Evolutionary conservation across 2,329 filamentous ascomycete species (phyloP).

Genomic region (Aspergillus tubingensis): DNA sequence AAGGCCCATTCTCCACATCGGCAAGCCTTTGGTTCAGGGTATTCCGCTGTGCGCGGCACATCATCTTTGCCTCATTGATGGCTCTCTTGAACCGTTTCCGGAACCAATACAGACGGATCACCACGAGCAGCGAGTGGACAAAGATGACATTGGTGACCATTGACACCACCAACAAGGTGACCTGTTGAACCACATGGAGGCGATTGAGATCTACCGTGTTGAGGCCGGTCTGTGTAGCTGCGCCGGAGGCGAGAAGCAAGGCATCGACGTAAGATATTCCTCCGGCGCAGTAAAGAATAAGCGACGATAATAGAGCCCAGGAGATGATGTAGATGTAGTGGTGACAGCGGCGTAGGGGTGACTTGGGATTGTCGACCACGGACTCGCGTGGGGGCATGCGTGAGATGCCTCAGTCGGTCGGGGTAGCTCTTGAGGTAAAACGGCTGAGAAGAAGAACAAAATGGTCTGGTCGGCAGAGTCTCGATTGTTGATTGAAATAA

Average conservation of each 20-base stretch:
- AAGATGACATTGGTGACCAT: slow-evolving; percentile 80
- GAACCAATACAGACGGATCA: slow-evolving; percentile 92
- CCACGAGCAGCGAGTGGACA: slow-evolving; percentile 80
- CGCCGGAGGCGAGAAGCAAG: slow-evolving; percentile 77
- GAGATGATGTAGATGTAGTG: slow-evolving; percentile 73
- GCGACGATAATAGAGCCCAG: slow-evolving; percentile 69
- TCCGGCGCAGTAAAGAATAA: slow-evolving; percentile 67
- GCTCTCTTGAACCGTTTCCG: slow-evolving; percentile 87
- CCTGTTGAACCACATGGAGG: slow-evolving; percentile 69
- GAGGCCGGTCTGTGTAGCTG: slow-evolving; percentile 85
- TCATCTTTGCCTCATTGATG: slow-evolving; percentile 66
- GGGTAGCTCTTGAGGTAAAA: not conserved
- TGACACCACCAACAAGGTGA: slow-evolving; percentile 68
- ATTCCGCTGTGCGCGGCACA: slow-evolving; percentile 58
- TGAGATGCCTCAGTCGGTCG: not conserved
- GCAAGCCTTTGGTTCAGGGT: slow-evolving; percentile 36
- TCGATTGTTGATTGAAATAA: not conserved
- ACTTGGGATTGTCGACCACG: slow-evolving; percentile 12
- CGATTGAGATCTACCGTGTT: slow-evolving; percentile 70
- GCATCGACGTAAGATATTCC: slow-evolving; percentile 76
- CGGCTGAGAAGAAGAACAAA: not conserved
- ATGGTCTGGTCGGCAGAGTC: not conserved
- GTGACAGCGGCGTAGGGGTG: slow-evolving; percentile 16
- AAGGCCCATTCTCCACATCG: slow-evolving; percentile 8
- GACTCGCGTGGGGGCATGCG: slow-evolving; percentile 14